Percentiles rank a stretch among this genome's conserved stretches.
These are phyloP conservation scores for Pterulicium gracile DNA, from an alignment of 1,284 basidiomycete species.

Conservation along the genomic window DNA sequence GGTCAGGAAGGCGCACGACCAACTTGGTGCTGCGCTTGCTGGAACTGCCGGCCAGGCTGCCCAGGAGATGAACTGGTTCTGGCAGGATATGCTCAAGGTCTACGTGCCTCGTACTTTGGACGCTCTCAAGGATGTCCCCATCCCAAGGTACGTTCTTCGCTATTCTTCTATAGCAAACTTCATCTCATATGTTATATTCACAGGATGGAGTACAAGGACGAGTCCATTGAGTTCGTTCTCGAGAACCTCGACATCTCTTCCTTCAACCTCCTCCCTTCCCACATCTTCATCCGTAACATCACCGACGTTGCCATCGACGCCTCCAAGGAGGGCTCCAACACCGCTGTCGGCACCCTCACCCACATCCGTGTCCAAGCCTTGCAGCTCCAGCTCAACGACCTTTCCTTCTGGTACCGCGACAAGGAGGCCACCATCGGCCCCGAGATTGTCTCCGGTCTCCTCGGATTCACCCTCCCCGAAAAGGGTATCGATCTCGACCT, in stretches of 20 bases:
- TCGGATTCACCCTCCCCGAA: slow-evolving; percentile 48
- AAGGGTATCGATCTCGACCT: slow-evolving; percentile 58
- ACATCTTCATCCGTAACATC: slow-evolving; percentile 60
- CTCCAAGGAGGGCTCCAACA: slow-evolving; percentile 28
- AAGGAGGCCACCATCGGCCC: slow-evolving; percentile 41
- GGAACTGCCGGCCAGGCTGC: slow-evolving; percentile 28
- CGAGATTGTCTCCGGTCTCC: slow-evolving; percentile 44
- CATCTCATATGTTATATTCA: slow-evolving; percentile 4
- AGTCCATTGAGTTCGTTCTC: slow-evolving; percentile 56
- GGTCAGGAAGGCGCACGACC: slow-evolving; percentile 32
- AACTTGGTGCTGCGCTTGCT: slow-evolving; percentile 36
- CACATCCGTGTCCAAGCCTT: slow-evolving; percentile 52
- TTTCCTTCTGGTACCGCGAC: slow-evolving; percentile 64
- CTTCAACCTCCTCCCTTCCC: slow-evolving; percentile 53
- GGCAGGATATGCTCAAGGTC: slow-evolving; percentile 60
- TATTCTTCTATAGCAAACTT: slow-evolving; percentile 4
- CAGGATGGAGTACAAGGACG: slow-evolving; percentile 59
- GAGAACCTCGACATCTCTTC: slow-evolving; percentile 60
- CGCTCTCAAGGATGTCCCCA: slow-evolving; percentile 44
- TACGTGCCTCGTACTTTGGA: slow-evolving; percentile 42
- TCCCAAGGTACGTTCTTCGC: slow-evolving; percentile 40
- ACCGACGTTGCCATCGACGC: slow-evolving; percentile 60
- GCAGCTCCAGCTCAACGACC: slow-evolving; percentile 46
- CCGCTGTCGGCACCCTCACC: slow-evolving; percentile 47
- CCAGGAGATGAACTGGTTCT: slow-evolving; percentile 44